A percentile compares a stretch with the other conserved stretches of the same genome.
Evolutionary conservation across 805 yeast species (phyloP).

Genomic region (Candida morakotiae): DNA sequence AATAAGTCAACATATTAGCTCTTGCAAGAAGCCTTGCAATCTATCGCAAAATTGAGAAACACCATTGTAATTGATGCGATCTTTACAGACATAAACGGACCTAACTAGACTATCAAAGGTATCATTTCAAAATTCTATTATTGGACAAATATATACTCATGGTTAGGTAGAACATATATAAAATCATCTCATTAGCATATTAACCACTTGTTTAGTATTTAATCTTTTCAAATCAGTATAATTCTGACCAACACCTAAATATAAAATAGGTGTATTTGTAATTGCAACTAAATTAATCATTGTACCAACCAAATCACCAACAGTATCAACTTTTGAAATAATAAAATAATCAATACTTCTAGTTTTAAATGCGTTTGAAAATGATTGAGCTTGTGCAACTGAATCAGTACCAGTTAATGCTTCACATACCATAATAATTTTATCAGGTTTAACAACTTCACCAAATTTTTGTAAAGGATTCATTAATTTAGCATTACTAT

Average conservation of each 20-base stretch:
- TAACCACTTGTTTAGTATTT: slow-evolving; percentile 90
- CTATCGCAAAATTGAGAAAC: no score
- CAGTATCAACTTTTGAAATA: slow-evolving; percentile 93
- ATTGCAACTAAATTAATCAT: slow-evolving; percentile 98
- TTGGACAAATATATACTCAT: no score
- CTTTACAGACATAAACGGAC: no score
- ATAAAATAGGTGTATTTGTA: slow-evolving; percentile 90
- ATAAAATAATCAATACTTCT: slow-evolving; percentile 91
- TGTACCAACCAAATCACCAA: slow-evolving; percentile 92
- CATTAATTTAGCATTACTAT: slow-evolving; percentile 91
- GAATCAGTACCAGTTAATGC: slow-evolving; percentile 97
- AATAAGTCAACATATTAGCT: no score
- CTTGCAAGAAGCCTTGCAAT: no score
- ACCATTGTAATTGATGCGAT: no score
- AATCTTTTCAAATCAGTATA: slow-evolving; percentile 89
- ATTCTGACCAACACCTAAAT: slow-evolving; percentile 96
- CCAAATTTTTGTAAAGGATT: slow-evolving; percentile 94
- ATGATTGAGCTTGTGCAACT: slow-evolving; percentile 90
- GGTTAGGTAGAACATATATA: no score
- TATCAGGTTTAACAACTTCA: slow-evolving; percentile 91
- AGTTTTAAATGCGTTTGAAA: slow-evolving; percentile 83
- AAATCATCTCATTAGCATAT: slow-evolving; percentile 60
- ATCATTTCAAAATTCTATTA: no score
- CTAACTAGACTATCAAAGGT: no score
- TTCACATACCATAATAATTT: slow-evolving; percentile 97